Evolutionary conservation across 805 yeast genomes (phyloP).

Genomic region (Yarrowia sp.): DNA sequence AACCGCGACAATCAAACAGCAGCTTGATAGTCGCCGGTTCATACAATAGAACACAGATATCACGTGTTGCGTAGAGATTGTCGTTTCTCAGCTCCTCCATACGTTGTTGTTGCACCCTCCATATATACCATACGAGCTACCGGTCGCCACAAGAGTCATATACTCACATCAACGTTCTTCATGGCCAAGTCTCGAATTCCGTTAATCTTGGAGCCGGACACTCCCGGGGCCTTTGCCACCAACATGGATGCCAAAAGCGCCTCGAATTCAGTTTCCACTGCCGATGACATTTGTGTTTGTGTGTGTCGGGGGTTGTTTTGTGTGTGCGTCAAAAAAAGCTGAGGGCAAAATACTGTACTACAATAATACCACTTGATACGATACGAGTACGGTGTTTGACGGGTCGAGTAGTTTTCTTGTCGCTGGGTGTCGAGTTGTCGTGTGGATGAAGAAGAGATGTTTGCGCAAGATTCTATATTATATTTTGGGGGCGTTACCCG

Average conservation of each 20-base stretch:
- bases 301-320: background rate
- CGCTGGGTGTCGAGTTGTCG: background rate
- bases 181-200: slow-evolving; percentile 76
- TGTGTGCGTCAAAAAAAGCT: background rate
- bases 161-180: slow-evolving; percentile 51
- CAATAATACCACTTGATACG: slow-evolving; percentile 25
- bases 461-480: background rate
- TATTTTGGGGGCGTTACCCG: background rate
- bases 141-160: background rate
- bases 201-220: slow-evolving; percentile 92
- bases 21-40: too few species aligned
- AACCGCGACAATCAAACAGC: too few species aligned
- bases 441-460: background rate
- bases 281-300: slow-evolving; percentile 18
- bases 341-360: slow-evolving; percentile 12
- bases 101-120: background rate
- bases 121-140: slow-evolving; percentile 9
- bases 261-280: slow-evolving; percentile 25
- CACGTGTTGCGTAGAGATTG: background rate
- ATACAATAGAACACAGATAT: background rate
- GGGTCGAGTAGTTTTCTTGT: background rate
- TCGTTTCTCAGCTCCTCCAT: background rate
- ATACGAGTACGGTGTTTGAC: slow-evolving; percentile 25
- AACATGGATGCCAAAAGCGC: slow-evolving; percentile 34
- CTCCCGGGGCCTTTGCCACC: slow-evolving; percentile 65